A percentile compares a stretch with the other conserved stretches of the same genome.
Conservation (phyloP, 2,329 filamentous ascomycete species). For the Tetracladium maxilliforme region DNA sequence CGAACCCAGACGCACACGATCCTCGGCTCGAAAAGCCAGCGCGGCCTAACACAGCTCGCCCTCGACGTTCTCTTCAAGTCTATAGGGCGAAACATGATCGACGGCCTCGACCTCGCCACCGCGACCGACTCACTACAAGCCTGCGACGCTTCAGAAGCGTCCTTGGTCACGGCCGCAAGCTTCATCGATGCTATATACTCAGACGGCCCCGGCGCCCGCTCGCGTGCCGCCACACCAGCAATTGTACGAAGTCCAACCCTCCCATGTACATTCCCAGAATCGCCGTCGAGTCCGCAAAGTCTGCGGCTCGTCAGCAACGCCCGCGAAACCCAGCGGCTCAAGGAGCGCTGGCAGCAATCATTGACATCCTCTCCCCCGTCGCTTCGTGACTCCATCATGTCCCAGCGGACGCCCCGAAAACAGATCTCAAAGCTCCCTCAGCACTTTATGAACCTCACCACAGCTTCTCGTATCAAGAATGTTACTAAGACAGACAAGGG, state of each 20-base stretch:
- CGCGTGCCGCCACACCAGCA: slow-evolving; percentile 56
- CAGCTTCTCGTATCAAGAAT: slow-evolving; percentile 28
- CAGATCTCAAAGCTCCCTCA: too few relatives aligned
- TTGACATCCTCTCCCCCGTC: too few relatives aligned
- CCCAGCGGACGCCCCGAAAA: too few relatives aligned
- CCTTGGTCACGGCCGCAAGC: slow-evolving; percentile 55
- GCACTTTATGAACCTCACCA: slow-evolving; percentile 28
- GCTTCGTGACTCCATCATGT: too few relatives aligned
- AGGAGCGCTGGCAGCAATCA: too few relatives aligned
- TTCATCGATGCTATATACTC: slow-evolving; percentile 71
- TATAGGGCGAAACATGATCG: slow-evolving; percentile 56
- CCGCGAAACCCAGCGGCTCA: too few relatives aligned
- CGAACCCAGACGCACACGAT: slow-evolving; percentile 74
- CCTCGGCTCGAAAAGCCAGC: slow-evolving; percentile 71
- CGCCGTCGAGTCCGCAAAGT: too few relatives aligned
- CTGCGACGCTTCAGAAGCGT: slow-evolving; percentile 70
- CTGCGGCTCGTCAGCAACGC: too few relatives aligned
- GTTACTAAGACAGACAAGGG: slow-evolving; percentile 39
- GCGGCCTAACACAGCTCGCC: slow-evolving; percentile 81
- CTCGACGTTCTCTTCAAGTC: slow-evolving; percentile 83
- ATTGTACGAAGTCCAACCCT: slow-evolving; percentile 33
- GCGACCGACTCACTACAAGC: slow-evolving; percentile 47
- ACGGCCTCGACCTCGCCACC: too few relatives aligned
- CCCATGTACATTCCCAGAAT: slow-evolving; percentile 1
- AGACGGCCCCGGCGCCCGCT: slow-evolving; percentile 42